Evolutionary conservation across 306 rosid genomes (phyloP), one percentile per base, ranked within the genome.

Genomic region (Fragaria iinumae): DNA sequence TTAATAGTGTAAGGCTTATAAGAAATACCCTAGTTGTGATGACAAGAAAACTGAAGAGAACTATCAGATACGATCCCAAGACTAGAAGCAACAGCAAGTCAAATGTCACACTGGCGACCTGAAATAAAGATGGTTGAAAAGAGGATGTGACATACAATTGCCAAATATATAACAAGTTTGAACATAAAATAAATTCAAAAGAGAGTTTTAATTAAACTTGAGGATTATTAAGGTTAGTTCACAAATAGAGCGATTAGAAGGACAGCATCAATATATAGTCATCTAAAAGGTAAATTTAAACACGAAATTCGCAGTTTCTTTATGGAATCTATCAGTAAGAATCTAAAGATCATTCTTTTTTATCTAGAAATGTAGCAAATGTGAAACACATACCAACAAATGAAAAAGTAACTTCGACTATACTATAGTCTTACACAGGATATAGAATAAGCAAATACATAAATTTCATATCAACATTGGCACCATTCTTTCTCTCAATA

Each of bases 31-130:
- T 84, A 11, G 92, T 88, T 71, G 90, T 84, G 87, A 86, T 86
- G 71, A 86, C 87, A 70, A 88, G 90, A 81, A 88, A 86, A 80
- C 88, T 86, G 88, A 88, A 88, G 75, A 88, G 88, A 44, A 88
- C 79, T 41, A 88, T 85, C 82, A 88, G 83, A 78, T 88, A 88
- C 2, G 92, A 86, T 63, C 92, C 92, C 84, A 88, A 59, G n/a
- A 78, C 90, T 62, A 96, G 89, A 86, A 96, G 98, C 87, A 96
- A 85, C 83, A 91, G 88, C 85, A 96, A 89, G 89, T 96, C 99
- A 47, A 96, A 96, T 62, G 99, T 91, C 79, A 96, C 98, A 67
- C 98, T 92, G 43, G 97, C 99, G 68, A 96, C 98, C 99, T 96
- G 97, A 32, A 76, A 86, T 47, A 66, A 62, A 81, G 50, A 66